Evolutionary conservation across 2,329 filamentous ascomycete species (phyloP), one percentile per base, ranked within the genome.

Genomic region (Stagonosporopsis vannaccii): DNA sequence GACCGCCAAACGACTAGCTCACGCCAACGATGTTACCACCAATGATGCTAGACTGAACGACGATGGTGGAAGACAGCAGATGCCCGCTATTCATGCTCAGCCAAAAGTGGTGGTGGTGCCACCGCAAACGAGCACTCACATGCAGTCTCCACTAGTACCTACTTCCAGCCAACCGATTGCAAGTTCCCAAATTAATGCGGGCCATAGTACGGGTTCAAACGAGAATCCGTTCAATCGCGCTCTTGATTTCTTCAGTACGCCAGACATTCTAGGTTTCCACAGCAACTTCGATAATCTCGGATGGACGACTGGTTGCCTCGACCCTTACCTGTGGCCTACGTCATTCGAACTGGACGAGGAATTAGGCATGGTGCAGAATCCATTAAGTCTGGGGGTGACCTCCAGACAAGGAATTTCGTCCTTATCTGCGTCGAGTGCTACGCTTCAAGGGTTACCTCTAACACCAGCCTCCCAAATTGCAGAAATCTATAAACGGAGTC

Each of bases 381-480:
- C 11, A 15, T 12, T 9, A 19, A 7, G 28, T 8, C 11, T 28
- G 12, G 19, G 13, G 17, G 28, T 20, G 4, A 26, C 2, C 12
- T 6, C 25, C 3, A 35, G 20, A 17, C 43, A 44, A 4, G 36
- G 3, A 22, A 22, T 8, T 39, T 9, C 19, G 6, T 3, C 41
- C 2, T 13, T 4, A 36, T 2, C 19, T 11, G 19, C 28, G n/a
- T 4, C 30, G n/a, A 7, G 9, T 35, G 19, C 11, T 8, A 13
- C 30, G n/a, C 17, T 12, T n/a, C 26, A 1, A 8, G 13, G 19
- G 19, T 17, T 53, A 8, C 36, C 43, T 17, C 43, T n/a, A 17
- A 48, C 36, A 20, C 51, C 51, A 20, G 42, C 43, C 25, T 54
- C 51, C 7, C 43, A 54, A 11, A 35, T 54, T 36, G 51, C 43